A percentile compares a stretch with the other conserved stretches of the same genome.
Evolutionary conservation across 106 monocot genomes (phyloP).

Genomic region (Gastrodia elata): DNA sequence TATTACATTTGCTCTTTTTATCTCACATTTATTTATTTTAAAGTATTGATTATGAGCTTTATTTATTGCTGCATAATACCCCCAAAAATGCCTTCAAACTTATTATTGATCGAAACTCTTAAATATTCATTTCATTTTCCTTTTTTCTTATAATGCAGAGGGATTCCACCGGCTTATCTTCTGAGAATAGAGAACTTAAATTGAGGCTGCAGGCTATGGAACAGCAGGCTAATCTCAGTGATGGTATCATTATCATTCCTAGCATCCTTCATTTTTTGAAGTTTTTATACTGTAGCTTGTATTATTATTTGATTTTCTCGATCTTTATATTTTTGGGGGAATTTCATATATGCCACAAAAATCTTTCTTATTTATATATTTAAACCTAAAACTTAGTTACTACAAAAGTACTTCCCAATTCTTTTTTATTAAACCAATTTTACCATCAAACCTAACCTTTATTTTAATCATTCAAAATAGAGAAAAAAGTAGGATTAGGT

Average conservation of each 20-base stretch:
- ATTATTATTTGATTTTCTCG: no score
- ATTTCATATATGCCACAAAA: no score
- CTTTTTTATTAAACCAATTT: no score
- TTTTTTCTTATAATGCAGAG: conserved; percentile 27
- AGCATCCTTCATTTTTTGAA: neutral
- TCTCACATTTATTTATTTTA: neutral
- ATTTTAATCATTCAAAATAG: no score
- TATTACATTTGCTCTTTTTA: neutral
- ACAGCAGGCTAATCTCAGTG: conserved; percentile 74
- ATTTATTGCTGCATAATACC: neutral
- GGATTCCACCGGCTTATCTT: conserved; percentile 53
- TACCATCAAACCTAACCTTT: no score
- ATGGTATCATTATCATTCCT: no score
- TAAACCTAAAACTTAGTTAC: no score
- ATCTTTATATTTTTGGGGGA: no score
- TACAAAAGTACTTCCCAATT: no score
- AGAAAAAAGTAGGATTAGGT: no score
- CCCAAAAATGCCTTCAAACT: neutral
- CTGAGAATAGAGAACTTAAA: conserved; percentile 74
- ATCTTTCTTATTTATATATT: no score
- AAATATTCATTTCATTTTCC: neutral
- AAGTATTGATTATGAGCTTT: neutral
- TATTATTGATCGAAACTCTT: neutral
- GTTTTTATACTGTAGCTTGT: neutral
- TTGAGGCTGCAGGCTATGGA: conserved; percentile 71